phyloP scores from a whole-genome alignment of 306 rosid genomes.

The Ormosia emarginata region DNA sequence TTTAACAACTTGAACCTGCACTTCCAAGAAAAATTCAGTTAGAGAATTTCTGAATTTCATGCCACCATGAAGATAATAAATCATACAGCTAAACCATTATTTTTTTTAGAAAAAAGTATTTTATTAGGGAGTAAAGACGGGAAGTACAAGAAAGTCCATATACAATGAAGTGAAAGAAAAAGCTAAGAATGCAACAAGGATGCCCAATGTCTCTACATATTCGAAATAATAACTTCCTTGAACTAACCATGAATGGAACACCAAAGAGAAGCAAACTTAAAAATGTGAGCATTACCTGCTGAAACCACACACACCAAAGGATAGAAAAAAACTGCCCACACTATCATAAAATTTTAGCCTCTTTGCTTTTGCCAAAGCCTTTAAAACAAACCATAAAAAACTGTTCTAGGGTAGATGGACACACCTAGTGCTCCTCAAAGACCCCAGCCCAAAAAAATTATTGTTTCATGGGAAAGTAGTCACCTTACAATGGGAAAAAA shows the following conservation, averaged over 20 bases:
- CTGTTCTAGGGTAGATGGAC: not conserved
- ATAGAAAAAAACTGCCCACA: not conserved
- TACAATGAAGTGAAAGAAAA: not conserved
- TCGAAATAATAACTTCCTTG: not conserved
- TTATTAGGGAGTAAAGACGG: not conserved
- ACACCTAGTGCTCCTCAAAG: not conserved
- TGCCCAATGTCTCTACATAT: not conserved
- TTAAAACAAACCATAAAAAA: not conserved
- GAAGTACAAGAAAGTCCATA: not conserved
- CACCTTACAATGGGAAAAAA: not conserved
- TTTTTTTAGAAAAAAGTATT: not conserved
- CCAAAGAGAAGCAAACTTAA: not conserved
- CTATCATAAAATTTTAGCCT: not conserved
- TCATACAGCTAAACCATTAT: not conserved
- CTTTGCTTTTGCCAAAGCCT: not conserved
- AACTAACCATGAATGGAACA: not conserved
- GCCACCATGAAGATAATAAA: not conserved
- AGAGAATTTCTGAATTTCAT: not conserved
- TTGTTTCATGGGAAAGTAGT: not conserved
- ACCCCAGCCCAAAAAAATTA: not conserved
- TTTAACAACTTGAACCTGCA: conserved; percentile 24
- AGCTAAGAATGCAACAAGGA: not conserved
- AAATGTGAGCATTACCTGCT: not conserved
- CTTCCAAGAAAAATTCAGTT: not conserved
- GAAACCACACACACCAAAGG: not conserved